A percentile compares a stretch with the other conserved stretches of the same genome.
phyloP scores from a whole-genome alignment of 768 basidiomycete genomes.

The Chalciporus chontae region DNA sequence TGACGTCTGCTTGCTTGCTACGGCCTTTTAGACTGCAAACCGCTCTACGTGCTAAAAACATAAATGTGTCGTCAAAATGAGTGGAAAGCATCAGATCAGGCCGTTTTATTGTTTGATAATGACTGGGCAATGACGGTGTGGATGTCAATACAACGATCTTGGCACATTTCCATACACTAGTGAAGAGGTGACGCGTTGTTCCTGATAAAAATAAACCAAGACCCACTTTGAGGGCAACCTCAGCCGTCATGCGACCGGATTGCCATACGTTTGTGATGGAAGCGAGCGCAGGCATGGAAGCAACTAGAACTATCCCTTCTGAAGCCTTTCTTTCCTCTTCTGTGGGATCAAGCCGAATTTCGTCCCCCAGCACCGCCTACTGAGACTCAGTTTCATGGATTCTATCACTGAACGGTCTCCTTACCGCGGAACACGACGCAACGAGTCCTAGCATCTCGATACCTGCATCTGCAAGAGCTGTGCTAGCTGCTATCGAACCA shows the following conservation, averaged over 20 bases:
- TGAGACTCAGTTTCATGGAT: slow-evolving; percentile 4
- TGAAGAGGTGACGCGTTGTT: not conserved
- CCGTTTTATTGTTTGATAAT: slow-evolving; percentile 35
- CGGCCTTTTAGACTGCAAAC: not conserved
- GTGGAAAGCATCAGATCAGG: slow-evolving; percentile 3
- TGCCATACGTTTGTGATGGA: slow-evolving; percentile 87
- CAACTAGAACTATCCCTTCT: slow-evolving; percentile 67
- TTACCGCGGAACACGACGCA: slow-evolving; percentile 74
- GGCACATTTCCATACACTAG: slow-evolving; percentile 70
- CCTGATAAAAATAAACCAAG: slow-evolving; percentile 15
- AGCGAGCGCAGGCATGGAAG: slow-evolving; percentile 85
- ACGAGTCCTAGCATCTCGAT: slow-evolving; percentile 90
- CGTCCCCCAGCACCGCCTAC: slow-evolving; percentile 54
- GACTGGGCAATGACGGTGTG: slow-evolving; percentile 73
- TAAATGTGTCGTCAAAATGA: not conserved
- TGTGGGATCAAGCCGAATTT: slow-evolving; percentile 80
- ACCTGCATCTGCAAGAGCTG: slow-evolving; percentile 90
- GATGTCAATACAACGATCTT: slow-evolving; percentile 68
- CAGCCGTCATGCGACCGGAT: slow-evolving; percentile 59
- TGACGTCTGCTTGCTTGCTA: not conserved
- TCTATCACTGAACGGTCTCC: slow-evolving; percentile 15
- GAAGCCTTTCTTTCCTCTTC: slow-evolving; percentile 59
- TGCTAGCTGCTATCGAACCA: slow-evolving; percentile 82
- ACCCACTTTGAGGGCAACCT: slow-evolving; percentile 55
- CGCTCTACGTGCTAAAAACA: not conserved